These are phyloP conservation scores for Fusarium sp. DNA, from an alignment of 2,329 filamentous ascomycete genomes.

Conservation along the genomic window DNA sequence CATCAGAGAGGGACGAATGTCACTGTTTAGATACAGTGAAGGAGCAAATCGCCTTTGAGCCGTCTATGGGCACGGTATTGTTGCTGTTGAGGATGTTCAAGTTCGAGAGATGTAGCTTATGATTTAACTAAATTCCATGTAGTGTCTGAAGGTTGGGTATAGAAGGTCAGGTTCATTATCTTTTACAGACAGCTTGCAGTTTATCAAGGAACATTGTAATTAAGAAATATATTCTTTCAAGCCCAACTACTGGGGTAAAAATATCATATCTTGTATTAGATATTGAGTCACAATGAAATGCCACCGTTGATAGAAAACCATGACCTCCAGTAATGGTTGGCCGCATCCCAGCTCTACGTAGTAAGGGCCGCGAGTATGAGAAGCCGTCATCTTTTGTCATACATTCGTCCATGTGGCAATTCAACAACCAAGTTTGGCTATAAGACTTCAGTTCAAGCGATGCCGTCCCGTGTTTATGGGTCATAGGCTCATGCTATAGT, in stretches of 20 bases:
- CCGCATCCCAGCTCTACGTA: not conserved
- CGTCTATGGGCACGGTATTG: not conserved
- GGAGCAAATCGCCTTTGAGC: not conserved
- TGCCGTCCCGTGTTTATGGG: not conserved
- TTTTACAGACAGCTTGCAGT: not conserved
- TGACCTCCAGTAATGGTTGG: not conserved
- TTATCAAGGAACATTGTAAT: not conserved
- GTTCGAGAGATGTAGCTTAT: not conserved
- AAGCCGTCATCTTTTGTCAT: not conserved
- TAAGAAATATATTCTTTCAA: not conserved
- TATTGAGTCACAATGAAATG: too few species aligned
- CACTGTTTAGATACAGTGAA: not conserved
- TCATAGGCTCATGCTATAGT: not conserved
- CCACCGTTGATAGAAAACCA: not conserved
- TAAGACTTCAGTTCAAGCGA: not conserved
- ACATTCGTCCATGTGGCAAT: not conserved
- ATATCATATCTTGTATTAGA: not conserved
- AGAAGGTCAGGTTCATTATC: too few species aligned
- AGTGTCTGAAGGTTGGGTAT: not conserved
- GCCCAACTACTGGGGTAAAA: not conserved
- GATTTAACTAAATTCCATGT: not conserved
- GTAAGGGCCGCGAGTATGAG: not conserved
- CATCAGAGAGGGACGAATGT: constrained; percentile 24
- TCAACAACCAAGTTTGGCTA: not conserved
- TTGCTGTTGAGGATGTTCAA: not conserved